phyloP scores from a whole-genome alignment of 108 stramenopile genomes.

The Conticribra weissflogii region DNA sequence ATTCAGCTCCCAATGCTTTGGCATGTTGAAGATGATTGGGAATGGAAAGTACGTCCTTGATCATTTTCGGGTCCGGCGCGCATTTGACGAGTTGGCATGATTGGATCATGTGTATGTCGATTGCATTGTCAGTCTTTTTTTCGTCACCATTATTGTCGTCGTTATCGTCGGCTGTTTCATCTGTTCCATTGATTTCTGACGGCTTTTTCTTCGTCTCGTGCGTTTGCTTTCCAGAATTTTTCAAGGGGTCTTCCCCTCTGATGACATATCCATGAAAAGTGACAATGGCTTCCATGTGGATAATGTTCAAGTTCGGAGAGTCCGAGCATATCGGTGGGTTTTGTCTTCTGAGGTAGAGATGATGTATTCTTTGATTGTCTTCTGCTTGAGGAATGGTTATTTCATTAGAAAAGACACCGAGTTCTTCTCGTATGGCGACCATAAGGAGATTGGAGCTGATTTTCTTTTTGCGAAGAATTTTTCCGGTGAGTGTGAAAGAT shows the following conservation, averaged over 20 bases:
- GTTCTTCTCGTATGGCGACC: slow-evolving; percentile 7
- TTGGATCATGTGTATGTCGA: slow-evolving; percentile 4
- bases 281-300: slow-evolving; percentile 20
- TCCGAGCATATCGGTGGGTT: background rate
- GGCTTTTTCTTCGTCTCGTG: too few species aligned
- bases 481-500: slow-evolving; percentile 14
- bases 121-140: too few species aligned
- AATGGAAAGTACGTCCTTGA: slow-evolving; percentile 26
- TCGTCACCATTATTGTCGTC: too few species aligned
- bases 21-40: slow-evolving; percentile 10
- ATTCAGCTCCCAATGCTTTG: slow-evolving; percentile 1
- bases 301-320: slow-evolving; percentile 13
- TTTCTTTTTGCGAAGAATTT: slow-evolving; percentile 30
- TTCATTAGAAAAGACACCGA: too few species aligned
- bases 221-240: too few species aligned
- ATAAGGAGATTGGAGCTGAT: slow-evolving; percentile 6
- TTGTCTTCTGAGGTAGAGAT: slow-evolving; percentile 10
- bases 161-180: too few species aligned
- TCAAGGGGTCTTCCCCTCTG: slow-evolving; percentile 1
- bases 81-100: slow-evolving; percentile 23
- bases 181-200: background rate
- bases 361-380: slow-evolving; percentile 12
- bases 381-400: too few species aligned
- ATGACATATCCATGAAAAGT: slow-evolving; percentile 12
- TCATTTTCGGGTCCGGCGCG: slow-evolving; percentile 32